A percentile compares a stretch with the other conserved stretches of the same genome.
Conservation (phyloP, 2,329 filamentous ascomycete genomes). For the Neurospora sp. region DNA sequence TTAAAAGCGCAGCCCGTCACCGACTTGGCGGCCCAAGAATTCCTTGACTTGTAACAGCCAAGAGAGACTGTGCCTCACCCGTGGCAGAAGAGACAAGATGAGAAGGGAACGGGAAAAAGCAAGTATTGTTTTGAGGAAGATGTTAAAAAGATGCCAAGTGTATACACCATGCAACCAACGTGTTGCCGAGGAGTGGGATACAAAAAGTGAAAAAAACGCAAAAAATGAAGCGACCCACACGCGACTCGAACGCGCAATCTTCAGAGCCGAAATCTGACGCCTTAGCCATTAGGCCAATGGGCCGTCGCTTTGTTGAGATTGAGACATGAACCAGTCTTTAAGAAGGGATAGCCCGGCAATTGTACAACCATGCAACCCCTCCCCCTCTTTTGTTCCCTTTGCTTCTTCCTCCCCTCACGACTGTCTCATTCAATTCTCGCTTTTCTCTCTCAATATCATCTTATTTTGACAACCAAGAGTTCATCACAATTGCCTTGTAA, state of each 20-base stretch:
- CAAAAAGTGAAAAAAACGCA: neutral
- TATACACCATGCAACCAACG: conserved; percentile 1
- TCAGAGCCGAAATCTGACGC: conserved; percentile 13
- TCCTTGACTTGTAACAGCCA: neutral
- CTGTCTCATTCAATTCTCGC: neutral
- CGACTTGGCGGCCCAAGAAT: neutral
- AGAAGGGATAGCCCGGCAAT: neutral
- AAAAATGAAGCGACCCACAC: neutral
- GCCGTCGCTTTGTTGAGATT: neutral
- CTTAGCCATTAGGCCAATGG: conserved; percentile 13
- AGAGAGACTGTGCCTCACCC: neutral
- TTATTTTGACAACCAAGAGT: neutral
- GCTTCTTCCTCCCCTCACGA: neutral
- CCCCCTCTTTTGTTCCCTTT: neutral
- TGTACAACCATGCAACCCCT: neutral
- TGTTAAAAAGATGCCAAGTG: conserved; percentile 2
- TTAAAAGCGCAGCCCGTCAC: neutral
- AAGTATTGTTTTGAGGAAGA: neutral
- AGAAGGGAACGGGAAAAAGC: neutral
- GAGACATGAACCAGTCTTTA: neutral
- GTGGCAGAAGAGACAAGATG: neutral
- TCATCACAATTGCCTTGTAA: neutral
- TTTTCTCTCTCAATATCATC: neutral
- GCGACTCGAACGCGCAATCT: conserved; percentile 9
- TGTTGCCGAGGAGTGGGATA: conserved; percentile 1